Evolutionary conservation across 129 eudicot species (phyloP).

Genomic region (Glebionis coronaria): DNA sequence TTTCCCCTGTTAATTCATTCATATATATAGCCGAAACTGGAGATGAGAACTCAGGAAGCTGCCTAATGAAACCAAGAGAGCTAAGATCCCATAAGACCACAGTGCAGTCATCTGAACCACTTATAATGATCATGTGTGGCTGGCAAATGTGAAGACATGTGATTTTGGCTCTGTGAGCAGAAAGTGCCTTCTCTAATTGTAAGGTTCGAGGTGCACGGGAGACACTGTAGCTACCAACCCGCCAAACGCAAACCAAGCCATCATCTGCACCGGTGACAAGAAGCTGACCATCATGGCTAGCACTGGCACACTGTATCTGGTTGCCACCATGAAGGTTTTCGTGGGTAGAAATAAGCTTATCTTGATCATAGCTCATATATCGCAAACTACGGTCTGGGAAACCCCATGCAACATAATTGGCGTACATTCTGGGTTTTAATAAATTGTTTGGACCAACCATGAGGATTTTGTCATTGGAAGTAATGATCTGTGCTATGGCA

Average conservation of each 20-base stretch:
- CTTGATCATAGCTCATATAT: constrained; percentile 77
- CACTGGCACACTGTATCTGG: constrained; percentile 81
- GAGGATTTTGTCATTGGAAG: constrained; percentile 65
- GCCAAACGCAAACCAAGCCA: constrained; percentile 84
- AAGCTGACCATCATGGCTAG: constrained; percentile 83
- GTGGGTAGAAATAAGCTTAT: constrained; percentile 78
- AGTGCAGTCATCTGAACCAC: constrained; percentile 88
- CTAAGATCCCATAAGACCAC: constrained; percentile 94
- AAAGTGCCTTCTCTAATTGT: constrained; percentile 68
- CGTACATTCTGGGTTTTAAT: constrained; percentile 69
- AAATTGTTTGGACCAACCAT: constrained; percentile 67
- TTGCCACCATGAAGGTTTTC: constrained; percentile 90
- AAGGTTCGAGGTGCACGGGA: constrained; percentile 51
- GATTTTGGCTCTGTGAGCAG: constrained; percentile 66
- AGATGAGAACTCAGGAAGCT: constrained; percentile 84
- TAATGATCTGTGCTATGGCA: constrained; percentile 57
- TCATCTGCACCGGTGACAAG: constrained; percentile 89
- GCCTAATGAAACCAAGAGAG: constrained; percentile 71
- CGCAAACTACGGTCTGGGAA: constrained; percentile 90
- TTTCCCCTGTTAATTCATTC: constrained; percentile 86
- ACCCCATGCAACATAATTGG: constrained; percentile 92
- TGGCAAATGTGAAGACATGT: constrained; percentile 79
- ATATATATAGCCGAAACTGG: constrained; percentile 86
- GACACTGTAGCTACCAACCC: constrained; percentile 48
- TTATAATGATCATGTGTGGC: constrained; percentile 85